Base-by-base conservation (phyloP, 2,329 filamentous ascomycete species). In the Aspergillus aculeatinus region DNA sequence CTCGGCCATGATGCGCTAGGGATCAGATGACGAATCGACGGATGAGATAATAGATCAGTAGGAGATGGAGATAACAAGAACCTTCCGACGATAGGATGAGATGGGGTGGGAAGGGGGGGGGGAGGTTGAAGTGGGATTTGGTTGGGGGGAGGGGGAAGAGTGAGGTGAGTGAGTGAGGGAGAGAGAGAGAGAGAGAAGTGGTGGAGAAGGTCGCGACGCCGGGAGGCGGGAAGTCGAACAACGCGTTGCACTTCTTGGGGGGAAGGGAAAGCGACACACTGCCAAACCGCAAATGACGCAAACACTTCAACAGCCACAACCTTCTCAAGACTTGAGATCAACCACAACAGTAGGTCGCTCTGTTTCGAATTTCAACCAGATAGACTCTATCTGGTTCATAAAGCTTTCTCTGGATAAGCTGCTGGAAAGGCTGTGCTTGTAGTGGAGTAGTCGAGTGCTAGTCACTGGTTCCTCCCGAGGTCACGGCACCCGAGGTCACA, bases 1-100 rank as follows among this genome's bases (percentile, higher is more conserved):
- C 59, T 79, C 77, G 62, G 77, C 72, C 72, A 79, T 79, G 64
- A 65, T 74, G 67, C 66, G 66, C 70, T 59, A 59, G 61, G 59
- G 55, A 48, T 63, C 63, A 59, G 27, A 51, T 51, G 58, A 60
- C 57, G 55, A 64, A 57, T 67, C 64, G 65, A 51, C 58, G 31
- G 21, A 53, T 55, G 56, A 53, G 47, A 25, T 42, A 60, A 53
- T 44, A 48, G 42, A 47, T 63, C 48, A 27, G 56, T 48, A 61
- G 53, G 58, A 47, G 56, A 63, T 60, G 58, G 57, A 27, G 60
- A 60, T 50, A 49, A 58, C 29, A 29, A 50, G 61, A 47, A 60
- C 55, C 58, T 59, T 58, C 59, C 60, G 56, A 58, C 57, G 55
- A 52, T 51, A 54, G 39, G 16, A 53, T 48, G 55, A 51, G 54